Percentiles rank a stretch among this genome's conserved stretches.
Evolutionary conservation across 192 early-diverging fungal genomes (phyloP).

Genomic region (Pilaira anomala): DNA sequence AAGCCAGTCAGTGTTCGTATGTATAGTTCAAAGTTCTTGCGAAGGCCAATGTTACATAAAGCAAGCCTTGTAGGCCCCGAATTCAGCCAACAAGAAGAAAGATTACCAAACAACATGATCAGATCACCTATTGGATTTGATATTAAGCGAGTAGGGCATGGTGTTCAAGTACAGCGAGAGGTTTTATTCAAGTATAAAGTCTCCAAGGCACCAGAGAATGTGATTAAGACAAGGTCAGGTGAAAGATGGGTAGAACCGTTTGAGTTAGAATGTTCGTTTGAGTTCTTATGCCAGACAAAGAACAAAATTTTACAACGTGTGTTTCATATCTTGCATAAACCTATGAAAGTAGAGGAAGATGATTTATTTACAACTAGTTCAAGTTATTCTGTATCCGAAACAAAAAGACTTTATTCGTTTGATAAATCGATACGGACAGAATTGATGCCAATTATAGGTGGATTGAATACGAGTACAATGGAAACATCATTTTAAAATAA

Average conservation of each 20-base stretch:
- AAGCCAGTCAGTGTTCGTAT: slow-evolving; percentile 4
- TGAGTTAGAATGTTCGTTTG: slow-evolving; percentile 18
- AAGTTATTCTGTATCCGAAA: too few species aligned
- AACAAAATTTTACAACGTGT: slow-evolving; percentile 5
- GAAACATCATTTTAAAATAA: too few species aligned
- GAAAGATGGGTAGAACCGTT: slow-evolving; percentile 19
- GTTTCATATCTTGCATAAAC: slow-evolving; percentile 17
- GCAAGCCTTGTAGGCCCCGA: not conserved
- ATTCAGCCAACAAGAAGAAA: not conserved
- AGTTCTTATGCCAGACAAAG: slow-evolving; percentile 17
- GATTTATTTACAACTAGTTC: too few species aligned
- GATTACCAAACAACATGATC: not conserved
- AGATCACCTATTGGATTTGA: not conserved
- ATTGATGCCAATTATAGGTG: too few species aligned
- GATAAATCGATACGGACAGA: too few species aligned
- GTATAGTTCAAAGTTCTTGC: slow-evolving; percentile 21
- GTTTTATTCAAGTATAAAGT: slow-evolving; percentile 9
- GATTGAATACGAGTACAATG: too few species aligned
- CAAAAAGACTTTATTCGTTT: too few species aligned
- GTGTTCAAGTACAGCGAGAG: slow-evolving; percentile 11
- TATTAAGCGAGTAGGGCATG: not conserved
- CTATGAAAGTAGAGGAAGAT: not conserved
- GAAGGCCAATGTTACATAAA: slow-evolving; percentile 15
- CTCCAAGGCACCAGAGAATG: slow-evolving; percentile 1
- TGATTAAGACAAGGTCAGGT: slow-evolving; percentile 18